Percentiles rank a stretch among this genome's conserved stretches.
Conservation (phyloP, 129 eudicot genomes). For the Calendula officinalis region DNA sequence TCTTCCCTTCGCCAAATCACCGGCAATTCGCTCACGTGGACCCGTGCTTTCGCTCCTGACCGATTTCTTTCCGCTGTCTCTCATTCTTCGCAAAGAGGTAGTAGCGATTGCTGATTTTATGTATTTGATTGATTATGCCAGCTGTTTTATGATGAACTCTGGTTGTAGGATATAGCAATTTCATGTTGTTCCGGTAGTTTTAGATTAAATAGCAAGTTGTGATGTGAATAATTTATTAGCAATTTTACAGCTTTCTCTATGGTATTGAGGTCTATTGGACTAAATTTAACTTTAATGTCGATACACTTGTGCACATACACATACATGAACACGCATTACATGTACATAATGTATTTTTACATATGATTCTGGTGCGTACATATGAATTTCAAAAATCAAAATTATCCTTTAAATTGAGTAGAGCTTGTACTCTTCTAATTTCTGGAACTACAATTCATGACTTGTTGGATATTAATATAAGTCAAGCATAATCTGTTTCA, state of each 20-base stretch:
- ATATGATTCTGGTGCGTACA: too few species aligned
- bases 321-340: too few species aligned
- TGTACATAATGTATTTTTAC: too few species aligned
- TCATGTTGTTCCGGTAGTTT: not conserved
- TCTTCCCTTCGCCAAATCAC: conserved; percentile 29
- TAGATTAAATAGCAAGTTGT: not conserved
- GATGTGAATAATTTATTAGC: not conserved
- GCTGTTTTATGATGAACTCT: not conserved
- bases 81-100: conserved; percentile 35
- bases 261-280: not conserved
- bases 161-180: conserved; percentile 3
- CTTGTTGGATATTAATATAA: not conserved
- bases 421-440: too few species aligned
- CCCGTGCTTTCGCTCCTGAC: conserved; percentile 38
- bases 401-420: too few species aligned
- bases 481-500: not conserved
- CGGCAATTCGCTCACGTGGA: conserved; percentile 45
- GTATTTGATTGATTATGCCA: not conserved
- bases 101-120: not conserved
- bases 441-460: not conserved
- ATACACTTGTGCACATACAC: not conserved
- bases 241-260: not conserved
- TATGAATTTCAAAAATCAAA: too few species aligned
- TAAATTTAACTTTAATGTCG: not conserved
- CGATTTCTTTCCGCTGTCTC: conserved; percentile 37